Evolutionary conservation across 352 stramenopile genomes (phyloP), one percentile per base, ranked within the genome.

Genomic region (Phytopythium cucurbitacearum): DNA sequence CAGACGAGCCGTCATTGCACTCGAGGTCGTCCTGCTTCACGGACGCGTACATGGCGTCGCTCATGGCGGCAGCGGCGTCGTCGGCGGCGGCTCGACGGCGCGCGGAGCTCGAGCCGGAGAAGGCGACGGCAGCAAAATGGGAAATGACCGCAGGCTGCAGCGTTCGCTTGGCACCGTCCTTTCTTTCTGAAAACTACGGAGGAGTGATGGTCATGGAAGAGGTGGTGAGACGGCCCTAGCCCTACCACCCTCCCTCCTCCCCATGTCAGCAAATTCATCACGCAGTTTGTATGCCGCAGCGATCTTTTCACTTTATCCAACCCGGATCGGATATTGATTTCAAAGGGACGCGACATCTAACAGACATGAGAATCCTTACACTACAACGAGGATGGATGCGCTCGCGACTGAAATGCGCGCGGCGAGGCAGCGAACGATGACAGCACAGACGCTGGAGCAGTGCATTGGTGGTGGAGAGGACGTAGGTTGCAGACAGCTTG

Each of bases 21-120:
- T 89, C 76, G 51, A 84, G 69, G 48, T 89, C 79, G 40, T 89
- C 76, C 61, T 89, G 79, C 38, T 66, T 68, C 42, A 89, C 69
- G 46, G 76, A 83, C 57, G 79, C 76, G 68, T 89, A 89, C 46
- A 89, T 56, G 53, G 56, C 69, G 55, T 80, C 69, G 60, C 53
- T 54, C 64, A 73, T 73, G 45, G 28, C 37, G 52, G 39, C 32
- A 28, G 21, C 21, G 21, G 21, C 21, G n/a, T 10, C n/a, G 45
- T 4, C 28, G 21, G 4, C n/a, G 16, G 43, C 7, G 5, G 40
- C 5, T 8, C 15, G 7, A 21, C 7, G 9, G 41, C 8, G 0
- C 41, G 12, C 41, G 28, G 2, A 32, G 28, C 21, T 50, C 13
- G 10, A 16, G 28, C 8, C n/a, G 33, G 28, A 21, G 5, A 32